Percentiles rank a stretch among this genome's conserved stretches.
These are phyloP conservation scores for Casuarina equisetifolia DNA, from an alignment of 306 rosid species.

Conservation along the genomic window DNA sequence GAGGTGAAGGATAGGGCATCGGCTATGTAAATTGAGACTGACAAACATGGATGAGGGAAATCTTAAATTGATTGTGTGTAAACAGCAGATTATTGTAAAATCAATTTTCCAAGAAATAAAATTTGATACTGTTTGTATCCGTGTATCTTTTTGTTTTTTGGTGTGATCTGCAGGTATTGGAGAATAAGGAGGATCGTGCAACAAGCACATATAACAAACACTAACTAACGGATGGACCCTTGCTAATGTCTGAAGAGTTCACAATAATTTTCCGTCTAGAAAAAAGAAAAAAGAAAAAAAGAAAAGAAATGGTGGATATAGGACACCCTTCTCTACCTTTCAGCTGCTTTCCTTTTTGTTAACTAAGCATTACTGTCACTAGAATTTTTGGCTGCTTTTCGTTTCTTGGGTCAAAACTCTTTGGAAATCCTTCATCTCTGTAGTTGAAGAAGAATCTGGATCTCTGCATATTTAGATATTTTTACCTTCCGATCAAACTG, in stretches of 20 bases:
- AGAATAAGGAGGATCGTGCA: no score
- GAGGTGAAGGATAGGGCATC: not conserved
- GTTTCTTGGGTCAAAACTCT: not conserved
- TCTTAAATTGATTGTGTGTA: not conserved
- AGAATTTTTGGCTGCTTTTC: not conserved
- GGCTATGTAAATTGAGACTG: not conserved
- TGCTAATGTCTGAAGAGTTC: not conserved
- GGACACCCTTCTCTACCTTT: not conserved
- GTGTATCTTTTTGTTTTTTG: no score
- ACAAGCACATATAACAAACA: no score
- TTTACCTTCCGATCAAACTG: not conserved
- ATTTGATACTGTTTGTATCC: not conserved
- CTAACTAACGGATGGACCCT: not conserved
- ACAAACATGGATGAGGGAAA: not conserved
- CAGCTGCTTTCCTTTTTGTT: not conserved
- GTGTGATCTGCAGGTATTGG: no score
- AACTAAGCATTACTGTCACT: not conserved
- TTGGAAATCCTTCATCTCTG: not conserved
- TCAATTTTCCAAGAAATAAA: not conserved
- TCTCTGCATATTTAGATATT: not conserved
- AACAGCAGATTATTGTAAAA: not conserved
- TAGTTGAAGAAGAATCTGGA: not conserved
- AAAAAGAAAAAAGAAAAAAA: not conserved
- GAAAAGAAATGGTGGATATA: not conserved
- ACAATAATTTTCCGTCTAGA: not conserved